Conservation (phyloP, 2,329 filamentous ascomycete species). For the Penicillium sp. region DNA sequence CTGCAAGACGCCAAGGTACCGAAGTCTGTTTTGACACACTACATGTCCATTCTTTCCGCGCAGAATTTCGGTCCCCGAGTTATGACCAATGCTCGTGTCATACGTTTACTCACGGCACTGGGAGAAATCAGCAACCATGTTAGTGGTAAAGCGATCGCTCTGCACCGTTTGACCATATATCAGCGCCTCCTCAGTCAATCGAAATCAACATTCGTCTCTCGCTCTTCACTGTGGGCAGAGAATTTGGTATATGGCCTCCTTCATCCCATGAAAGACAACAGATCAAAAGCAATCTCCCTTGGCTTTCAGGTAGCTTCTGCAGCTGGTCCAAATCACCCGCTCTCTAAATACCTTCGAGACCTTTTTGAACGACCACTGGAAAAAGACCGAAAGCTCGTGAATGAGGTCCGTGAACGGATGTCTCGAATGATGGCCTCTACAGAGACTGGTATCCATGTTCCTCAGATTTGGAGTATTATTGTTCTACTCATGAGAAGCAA, state of each 20-base stretch:
- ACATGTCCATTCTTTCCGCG: constrained; percentile 76
- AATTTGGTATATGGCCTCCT: constrained; percentile 81
- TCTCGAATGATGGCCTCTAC: constrained; percentile 63
- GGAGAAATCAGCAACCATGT: constrained; percentile 71
- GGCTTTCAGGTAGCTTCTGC: constrained; percentile 68
- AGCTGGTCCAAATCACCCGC: constrained; percentile 66
- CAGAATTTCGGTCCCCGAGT: constrained; percentile 75
- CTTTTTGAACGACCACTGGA: constrained; percentile 52
- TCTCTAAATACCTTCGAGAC: constrained; percentile 63
- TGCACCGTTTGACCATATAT: constrained; percentile 76
- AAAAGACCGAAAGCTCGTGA: constrained; percentile 63
- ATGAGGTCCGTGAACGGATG: constrained; percentile 67
- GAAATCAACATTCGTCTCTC: constrained; percentile 66
- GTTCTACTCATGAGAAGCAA: constrained; percentile 70
- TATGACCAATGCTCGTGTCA: constrained; percentile 70
- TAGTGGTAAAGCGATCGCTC: constrained; percentile 76
- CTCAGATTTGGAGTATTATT: constrained; percentile 84
- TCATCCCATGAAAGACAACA: constrained; percentile 73
- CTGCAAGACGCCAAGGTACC: constrained; percentile 68
- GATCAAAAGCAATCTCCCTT: constrained; percentile 70
- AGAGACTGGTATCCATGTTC: constrained; percentile 65
- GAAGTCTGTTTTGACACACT: constrained; percentile 74
- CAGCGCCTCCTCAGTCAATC: constrained; percentile 72
- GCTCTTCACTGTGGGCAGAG: constrained; percentile 73
- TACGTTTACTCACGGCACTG: constrained; percentile 68